Percentiles rank a stretch among this genome's conserved stretches.
Conservation (phyloP, 2,329 filamentous ascomycete genomes). For the Helotiales sp. region DNA sequence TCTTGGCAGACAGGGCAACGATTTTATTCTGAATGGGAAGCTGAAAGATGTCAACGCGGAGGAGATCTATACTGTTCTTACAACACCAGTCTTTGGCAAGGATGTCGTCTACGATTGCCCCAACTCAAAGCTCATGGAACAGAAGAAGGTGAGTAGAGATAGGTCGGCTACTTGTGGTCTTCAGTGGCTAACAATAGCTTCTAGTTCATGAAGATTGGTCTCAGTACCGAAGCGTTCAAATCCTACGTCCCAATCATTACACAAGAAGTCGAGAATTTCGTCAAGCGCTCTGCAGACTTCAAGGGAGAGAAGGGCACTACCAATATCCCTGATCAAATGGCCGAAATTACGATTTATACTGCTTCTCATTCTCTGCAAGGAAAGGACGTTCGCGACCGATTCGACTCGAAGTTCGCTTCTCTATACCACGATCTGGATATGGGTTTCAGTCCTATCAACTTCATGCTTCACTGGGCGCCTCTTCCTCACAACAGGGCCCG, state of each 20-base stretch:
- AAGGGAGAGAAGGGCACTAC: conserved; percentile 67
- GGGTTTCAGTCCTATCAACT: conserved; percentile 88
- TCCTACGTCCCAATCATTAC: conserved; percentile 78
- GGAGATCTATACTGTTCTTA: conserved; percentile 82
- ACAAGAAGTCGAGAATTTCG: conserved; percentile 70
- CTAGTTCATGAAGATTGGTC: conserved; percentile 78
- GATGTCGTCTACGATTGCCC: conserved; percentile 91
- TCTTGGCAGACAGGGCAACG: conserved; percentile 78
- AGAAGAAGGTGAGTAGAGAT: conserved; percentile 73
- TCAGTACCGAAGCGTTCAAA: conserved; percentile 72
- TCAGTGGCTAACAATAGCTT: conserved; percentile 6
- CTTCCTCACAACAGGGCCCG: conserved; percentile 85
- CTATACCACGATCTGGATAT: conserved; percentile 89
- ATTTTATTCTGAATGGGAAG: conserved; percentile 91
- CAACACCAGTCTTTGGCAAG: conserved; percentile 72
- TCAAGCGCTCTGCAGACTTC: conserved; percentile 67
- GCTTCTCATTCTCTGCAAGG: conserved; percentile 85
- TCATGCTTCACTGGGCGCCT: conserved; percentile 84
- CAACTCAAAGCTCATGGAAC: conserved; percentile 91
- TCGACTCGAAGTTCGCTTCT: conserved; percentile 77
- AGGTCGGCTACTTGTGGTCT: neutral
- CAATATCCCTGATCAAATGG: conserved; percentile 74
- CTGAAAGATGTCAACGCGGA: conserved; percentile 87
- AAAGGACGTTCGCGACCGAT: conserved; percentile 75
- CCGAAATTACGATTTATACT: conserved; percentile 87